Evolutionary conservation across 2,329 filamentous ascomycete genomes (phyloP), one percentile per base, ranked within the genome.

Genomic region (Helminthosporium solani): DNA sequence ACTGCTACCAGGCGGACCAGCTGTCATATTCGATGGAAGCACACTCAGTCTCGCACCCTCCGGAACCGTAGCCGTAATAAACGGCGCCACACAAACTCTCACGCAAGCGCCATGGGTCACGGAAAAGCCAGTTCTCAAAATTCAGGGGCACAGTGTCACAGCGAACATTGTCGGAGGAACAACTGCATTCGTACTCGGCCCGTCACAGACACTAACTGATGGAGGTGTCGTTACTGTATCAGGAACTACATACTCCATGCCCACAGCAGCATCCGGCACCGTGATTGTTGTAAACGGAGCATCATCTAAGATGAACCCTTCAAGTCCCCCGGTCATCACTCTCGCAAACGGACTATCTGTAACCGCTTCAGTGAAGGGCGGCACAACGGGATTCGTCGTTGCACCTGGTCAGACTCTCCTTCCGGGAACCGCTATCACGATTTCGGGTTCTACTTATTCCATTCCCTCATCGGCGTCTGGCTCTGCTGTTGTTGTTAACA

Each of bases 41-140:
- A 64, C 58, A 4, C 40, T 71, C 2, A 67, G 64, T 12, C 49
- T 72, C 3, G 65, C 60, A 11, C 60, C 68, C 11, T 70, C 64
- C 31, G 70, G 63, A 7, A 63, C 58, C 14, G 63, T 69, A 18
- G 58, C 72, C 1, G 52, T 74, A 0, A 59, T 73, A 16, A 70
- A 70, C 37, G 67, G 67, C 16, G 61, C 57, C 4, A 61, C 63
- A 2, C 54, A 61, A 19, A 62, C 59, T 2, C 49, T 70, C 3
- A 49, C 46, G 25, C 61, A 57, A n/a, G 52, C 46, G 11, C 49
- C 51, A 1, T 33, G 40, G 8, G 44, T 52, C 14, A 61, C 57
- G 8, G 35, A 19, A 21, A 30, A 52, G 15, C 53, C 58, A 12
- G 46, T 52, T 5, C 25, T 54, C 3, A 55, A 47, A 3, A 23